These are phyloP conservation scores for Spirogloea muscicola DNA, from an alignment of 139 green algal genomes.

Conservation along the genomic window DNA sequence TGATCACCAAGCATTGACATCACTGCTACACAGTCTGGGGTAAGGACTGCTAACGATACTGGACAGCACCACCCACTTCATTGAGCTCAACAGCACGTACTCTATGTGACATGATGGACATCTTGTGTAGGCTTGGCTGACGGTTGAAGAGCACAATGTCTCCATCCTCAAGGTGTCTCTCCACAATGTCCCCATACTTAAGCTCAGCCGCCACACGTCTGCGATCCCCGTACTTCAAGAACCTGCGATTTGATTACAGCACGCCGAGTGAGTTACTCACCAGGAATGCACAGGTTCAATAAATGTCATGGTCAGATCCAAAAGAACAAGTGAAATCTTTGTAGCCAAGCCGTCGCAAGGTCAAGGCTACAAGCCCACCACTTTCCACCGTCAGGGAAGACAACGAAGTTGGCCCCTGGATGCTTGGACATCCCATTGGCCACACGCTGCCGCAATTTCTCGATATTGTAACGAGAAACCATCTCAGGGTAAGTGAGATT, in stretches of 20 bases:
- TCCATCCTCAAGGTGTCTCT: conserved; percentile 86
- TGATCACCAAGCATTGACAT: no score
- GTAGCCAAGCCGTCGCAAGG: no score
- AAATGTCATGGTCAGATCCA: no score
- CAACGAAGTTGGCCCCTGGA: conserved; percentile 92
- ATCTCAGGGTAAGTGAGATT: conserved; percentile 91
- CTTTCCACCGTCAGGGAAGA: conserved; percentile 58
- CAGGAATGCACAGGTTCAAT: background rate
- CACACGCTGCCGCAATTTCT: conserved; percentile 63
- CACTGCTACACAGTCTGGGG: no score
- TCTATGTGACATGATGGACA: conserved; percentile 97
- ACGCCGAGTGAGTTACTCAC: background rate
- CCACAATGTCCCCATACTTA: conserved; percentile 78
- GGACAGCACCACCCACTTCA: no score
- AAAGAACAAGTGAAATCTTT: no score
- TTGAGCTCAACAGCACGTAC: no score
- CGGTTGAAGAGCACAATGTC: conserved; percentile 99
- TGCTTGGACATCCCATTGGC: conserved; percentile 52
- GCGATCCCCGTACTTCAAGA: conserved; percentile 80
- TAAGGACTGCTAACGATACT: no score
- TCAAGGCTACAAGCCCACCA: no score
- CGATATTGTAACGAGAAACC: conserved; percentile 85
- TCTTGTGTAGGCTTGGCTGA: conserved; percentile 89
- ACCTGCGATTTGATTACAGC: conserved; percentile 28
- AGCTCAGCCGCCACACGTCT: conserved; percentile 73